Conservation (phyloP, 495 filamentous ascomycete genomes). For the Neurospora discreta region DNA sequence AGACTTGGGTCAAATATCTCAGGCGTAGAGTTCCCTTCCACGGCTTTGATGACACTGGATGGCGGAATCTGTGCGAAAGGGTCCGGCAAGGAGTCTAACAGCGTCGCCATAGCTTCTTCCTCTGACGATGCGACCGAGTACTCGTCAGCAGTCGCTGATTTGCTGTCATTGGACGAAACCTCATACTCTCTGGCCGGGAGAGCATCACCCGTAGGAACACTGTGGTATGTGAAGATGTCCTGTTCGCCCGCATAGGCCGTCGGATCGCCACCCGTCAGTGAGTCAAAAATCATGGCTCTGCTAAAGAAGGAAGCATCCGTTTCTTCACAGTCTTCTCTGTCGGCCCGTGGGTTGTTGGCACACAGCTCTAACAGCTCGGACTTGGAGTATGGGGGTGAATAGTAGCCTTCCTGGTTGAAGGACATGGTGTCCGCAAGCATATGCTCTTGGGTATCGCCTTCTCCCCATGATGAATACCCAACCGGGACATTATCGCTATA, state of each 20-base stretch:
- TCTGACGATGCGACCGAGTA: conserved; percentile 5
- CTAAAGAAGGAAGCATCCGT: neutral
- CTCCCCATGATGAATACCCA: neutral
- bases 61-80: neutral
- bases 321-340: neutral
- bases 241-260: neutral
- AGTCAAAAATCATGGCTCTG: neutral
- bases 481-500: neutral
- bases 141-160: neutral
- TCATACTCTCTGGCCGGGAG: neutral
- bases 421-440: neutral
- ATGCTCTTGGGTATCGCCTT: neutral
- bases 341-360: neutral
- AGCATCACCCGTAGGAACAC: neutral
- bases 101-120: conserved; percentile 5
- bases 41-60: conserved; percentile 4
- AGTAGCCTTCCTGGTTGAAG: neutral
- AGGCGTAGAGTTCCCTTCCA: neutral
- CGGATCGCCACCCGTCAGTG: neutral
- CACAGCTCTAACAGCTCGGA: neutral
- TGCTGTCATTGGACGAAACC: neutral
- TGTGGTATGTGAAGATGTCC: neutral
- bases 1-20: conserved; percentile 6
- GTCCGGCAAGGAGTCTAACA: neutral
- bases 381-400: neutral